Conservation (phyloP, 2,329 filamentous ascomycete genomes). For the Monosporascus cannonballus region DNA sequence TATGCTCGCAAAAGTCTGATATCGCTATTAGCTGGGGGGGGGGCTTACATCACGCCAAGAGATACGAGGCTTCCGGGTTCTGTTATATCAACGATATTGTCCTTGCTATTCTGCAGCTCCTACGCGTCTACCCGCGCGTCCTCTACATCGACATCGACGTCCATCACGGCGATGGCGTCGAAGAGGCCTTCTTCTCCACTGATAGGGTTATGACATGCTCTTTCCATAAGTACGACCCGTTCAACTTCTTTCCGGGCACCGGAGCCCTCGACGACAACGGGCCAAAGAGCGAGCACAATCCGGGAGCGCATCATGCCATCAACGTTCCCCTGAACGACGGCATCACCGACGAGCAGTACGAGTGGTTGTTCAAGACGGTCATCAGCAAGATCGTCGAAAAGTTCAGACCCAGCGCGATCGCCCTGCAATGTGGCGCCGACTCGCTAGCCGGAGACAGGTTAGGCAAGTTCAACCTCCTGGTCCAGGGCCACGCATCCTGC, state of each 20-base stretch:
- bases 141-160: conserved; percentile 94
- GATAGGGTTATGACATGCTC: conserved; percentile 89
- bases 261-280: conserved; percentile 83
- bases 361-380: conserved; percentile 74
- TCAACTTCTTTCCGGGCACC: conserved; percentile 82
- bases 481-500: conserved; percentile 87
- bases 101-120: conserved; percentile 80
- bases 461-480: conserved; percentile 94
- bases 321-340: conserved; percentile 89
- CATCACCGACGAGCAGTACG: conserved; percentile 86
- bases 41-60: conserved; percentile 93
- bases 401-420: conserved; percentile 86
- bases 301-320: conserved; percentile 81
- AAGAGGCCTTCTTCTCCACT: conserved; percentile 85
- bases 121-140: conserved; percentile 76
- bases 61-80: conserved; percentile 87
- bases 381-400: conserved; percentile 72
- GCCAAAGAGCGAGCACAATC: conserved; percentile 74
- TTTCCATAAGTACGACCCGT: conserved; percentile 91
- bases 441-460: conserved; percentile 88
- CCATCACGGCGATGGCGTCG: conserved; percentile 85
- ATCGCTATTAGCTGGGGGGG: conserved; percentile 98
- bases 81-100: conserved; percentile 99
- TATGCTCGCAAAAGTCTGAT: conserved; percentile 79
- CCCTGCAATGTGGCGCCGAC: conserved; percentile 92